These are phyloP conservation scores for Ephemerocybe angulata DNA, from an alignment of 768 basidiomycete genomes.

Conservation along the genomic window DNA sequence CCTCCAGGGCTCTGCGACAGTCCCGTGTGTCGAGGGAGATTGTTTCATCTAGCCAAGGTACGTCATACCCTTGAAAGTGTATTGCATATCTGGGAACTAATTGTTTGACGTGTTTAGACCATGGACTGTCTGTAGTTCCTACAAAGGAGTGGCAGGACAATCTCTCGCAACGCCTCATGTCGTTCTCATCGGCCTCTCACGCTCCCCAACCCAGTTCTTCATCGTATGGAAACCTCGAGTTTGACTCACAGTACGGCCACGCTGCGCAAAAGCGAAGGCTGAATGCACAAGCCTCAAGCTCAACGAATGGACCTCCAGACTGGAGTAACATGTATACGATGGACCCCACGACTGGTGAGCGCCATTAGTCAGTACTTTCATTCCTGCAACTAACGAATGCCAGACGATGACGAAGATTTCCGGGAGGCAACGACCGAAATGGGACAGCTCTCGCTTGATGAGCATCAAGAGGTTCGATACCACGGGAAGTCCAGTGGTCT, in stretches of 20 bases:
- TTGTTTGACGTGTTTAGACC: too few relatives aligned
- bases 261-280: slow-evolving; percentile 47
- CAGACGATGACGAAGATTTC: slow-evolving; percentile 40
- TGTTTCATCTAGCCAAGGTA: slow-evolving; percentile 68
- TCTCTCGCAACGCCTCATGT: slow-evolving; percentile 53
- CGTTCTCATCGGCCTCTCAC: slow-evolving; percentile 20
- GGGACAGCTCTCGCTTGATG: slow-evolving; percentile 70
- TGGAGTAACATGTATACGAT: slow-evolving; percentile 64
- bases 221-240: background rate
- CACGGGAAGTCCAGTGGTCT: slow-evolving; percentile 78
- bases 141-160: slow-evolving; percentile 79
- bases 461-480: slow-evolving; percentile 80
- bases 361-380: background rate
- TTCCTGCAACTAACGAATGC: background rate
- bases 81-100: too few relatives aligned
- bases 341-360: slow-evolving; percentile 31
- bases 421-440: slow-evolving; percentile 53
- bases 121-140: slow-evolving; percentile 57
- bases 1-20: slow-evolving; percentile 63
- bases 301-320: slow-evolving; percentile 31
- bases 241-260: slow-evolving; percentile 29
- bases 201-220: slow-evolving; percentile 19
- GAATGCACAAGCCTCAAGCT: slow-evolving; percentile 24
- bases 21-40: slow-evolving; percentile 77
- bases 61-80: too few relatives aligned